Base-by-base conservation (phyloP, 352 stramenopile species). In the Pythium oligandrum region DNA sequence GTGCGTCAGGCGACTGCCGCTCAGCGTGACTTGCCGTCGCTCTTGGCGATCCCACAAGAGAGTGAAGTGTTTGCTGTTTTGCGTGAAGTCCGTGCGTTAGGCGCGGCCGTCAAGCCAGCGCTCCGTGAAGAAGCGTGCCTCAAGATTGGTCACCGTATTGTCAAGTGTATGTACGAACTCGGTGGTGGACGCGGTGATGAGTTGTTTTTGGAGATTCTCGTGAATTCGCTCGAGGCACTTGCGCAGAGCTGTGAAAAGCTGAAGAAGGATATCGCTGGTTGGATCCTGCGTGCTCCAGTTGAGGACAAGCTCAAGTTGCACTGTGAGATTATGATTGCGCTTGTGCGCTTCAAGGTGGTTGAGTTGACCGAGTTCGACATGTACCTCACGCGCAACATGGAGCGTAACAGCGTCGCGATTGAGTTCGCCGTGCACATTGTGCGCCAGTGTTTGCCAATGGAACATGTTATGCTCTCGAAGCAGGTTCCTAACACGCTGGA, bases 391-490 rank as follows among this genome's bases (percentile, higher is more conserved):
- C 93, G 87, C 40, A 97, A 97, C 57, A 97, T 98, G 68, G 93
- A 98, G 56, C 78, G 90, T 58, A 98, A 98, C 65, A 83, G 78
- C 45, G 78, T 98, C 43, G 97, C 95, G 59, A 94, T 99, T 38
- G 95, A 99, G 62, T 98, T 99, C 71, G 93, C 96, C 4, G 83
- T 98, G 38, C 81, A 98, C 37, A 96, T 99, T 55, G 91, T 98
- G 31, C 85, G 84, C 17, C 84, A 95, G 58, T 95, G 83, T 40
- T 73, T 97, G 40, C 85, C 96, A 34, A 83, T 98, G 70, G 93
- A 98, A 38, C 88, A 96, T 61, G 96, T 98, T 51, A 79, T 71
- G 33, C 60, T 94, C 12, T 71, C 90, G n/a, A 68, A 87, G 47
- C 92, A 98, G 40, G 77, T 98, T 57, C 88, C 94, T 0, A 96